Conservation (phyloP, 2,329 filamentous ascomycete species). For the Colletotrichum nymphaeae region DNA sequence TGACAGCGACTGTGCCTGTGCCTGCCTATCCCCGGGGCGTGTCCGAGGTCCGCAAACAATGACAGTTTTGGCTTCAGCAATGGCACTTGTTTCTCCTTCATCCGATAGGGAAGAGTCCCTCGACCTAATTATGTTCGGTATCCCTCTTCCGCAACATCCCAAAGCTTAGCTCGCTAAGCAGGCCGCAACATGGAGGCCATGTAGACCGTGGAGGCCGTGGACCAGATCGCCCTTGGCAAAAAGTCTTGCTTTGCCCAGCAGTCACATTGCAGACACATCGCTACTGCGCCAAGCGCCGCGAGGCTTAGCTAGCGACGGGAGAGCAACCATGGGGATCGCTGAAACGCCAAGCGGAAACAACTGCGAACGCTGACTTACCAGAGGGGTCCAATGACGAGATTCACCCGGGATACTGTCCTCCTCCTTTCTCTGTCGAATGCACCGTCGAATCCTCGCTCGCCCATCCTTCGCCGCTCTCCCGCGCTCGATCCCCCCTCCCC, state of each 20-base stretch:
- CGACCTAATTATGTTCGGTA: conserved; percentile 17
- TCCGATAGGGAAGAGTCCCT: conserved; percentile 3
- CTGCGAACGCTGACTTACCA: background rate
- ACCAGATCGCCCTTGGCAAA: conserved; percentile 28
- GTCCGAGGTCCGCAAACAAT: conserved; percentile 27
- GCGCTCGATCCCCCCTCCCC: conserved; percentile 20
- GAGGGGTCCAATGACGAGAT: conserved; percentile 3
- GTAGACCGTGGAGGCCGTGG: too few relatives aligned
- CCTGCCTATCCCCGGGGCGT: background rate
- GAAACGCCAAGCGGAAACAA: conserved; percentile 35
- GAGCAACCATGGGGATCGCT: conserved; percentile 24
- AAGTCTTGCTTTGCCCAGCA: background rate
- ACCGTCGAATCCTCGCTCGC: background rate
- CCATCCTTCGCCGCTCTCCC: conserved; percentile 19
- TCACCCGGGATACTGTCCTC: background rate
- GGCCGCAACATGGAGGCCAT: conserved; percentile 8
- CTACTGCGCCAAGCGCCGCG: background rate
- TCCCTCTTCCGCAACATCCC: conserved; percentile 17
- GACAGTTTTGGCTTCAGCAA: conserved; percentile 27
- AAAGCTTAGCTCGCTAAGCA: conserved; percentile 29
- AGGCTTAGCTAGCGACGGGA: conserved; percentile 26
- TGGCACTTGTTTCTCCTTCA: conserved; percentile 30
- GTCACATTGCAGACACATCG: background rate
- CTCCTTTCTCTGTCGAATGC: background rate
- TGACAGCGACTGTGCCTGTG: too few relatives aligned